Evolutionary conservation across 1,139 yeast species (phyloP).

Genomic region (Magnusiomyces paraingens): DNA sequence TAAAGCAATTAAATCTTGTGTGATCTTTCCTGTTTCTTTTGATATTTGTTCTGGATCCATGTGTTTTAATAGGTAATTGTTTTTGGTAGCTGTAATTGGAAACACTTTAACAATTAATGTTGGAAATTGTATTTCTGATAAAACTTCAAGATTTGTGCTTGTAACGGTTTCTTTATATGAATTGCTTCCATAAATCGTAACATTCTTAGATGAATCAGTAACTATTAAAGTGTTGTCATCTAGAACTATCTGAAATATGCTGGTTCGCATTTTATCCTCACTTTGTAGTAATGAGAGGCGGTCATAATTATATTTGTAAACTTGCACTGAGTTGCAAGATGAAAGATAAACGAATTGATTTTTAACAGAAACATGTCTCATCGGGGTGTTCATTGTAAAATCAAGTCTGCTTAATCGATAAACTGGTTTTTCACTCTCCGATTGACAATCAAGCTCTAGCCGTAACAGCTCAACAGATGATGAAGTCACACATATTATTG

Average conservation of each 20-base stretch:
- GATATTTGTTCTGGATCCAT: background rate
- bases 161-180: background rate
- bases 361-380: no score
- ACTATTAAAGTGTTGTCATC: background rate
- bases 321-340: no score
- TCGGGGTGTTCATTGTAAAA: no score
- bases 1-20: background rate
- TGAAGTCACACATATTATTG: background rate
- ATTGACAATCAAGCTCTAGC: no score
- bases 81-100: background rate
- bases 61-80: background rate
- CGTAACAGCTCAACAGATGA: no score
- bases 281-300: background rate
- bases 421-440: no score
- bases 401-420: no score
- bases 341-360: no score
- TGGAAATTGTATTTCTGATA: conserved; percentile 1
- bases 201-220: background rate
- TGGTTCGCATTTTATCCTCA: background rate
- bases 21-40: background rate
- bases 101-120: background rate
- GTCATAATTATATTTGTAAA: no score
- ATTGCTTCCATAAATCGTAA: background rate
- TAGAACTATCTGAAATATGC: background rate
- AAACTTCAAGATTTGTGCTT: background rate